Base-by-base conservation (phyloP, 805 yeast genomes). In the Candida insectalens region DNA sequence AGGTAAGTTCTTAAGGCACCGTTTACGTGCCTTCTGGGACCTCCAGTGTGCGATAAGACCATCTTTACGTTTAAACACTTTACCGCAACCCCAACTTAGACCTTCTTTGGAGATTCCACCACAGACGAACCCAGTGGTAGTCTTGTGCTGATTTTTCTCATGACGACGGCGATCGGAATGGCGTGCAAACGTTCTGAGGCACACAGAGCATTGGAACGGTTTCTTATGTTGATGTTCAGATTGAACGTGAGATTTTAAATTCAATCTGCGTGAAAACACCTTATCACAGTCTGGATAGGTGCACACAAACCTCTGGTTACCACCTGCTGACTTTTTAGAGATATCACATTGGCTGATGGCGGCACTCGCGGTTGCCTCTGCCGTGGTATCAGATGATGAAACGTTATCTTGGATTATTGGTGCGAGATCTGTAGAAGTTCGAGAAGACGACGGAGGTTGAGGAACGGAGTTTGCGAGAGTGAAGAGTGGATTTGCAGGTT, bases 31-130 rank as follows among this genome's bases (percentile, higher is more conserved):
- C 45, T 55, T 57, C 16, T 52, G 49, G 6, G 56, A 48, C 34
- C 51, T 50, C 62, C 62, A 57, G 33, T 57, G 62, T 1, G 62
- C 60, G n/a, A 53, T 39, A 18, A 57, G 41, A 1, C 62, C 62
- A 35, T 57, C 62, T 33, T 55, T 56, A 13, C 62, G 39, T 34
- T 53, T 54, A 32, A 57, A 57, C n/a, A 36, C 37, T 38, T 54
- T 57, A 17, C 59, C 57, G 35, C 62, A 57, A 4, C 62, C 62
- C 62, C 62, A 57, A 15, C 36, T 38, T 14, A 44, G 42, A 18
- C 59, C 62, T 25, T 40, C 45, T 18, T 49, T 46, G 18, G 42
- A 33, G 10, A 45, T 35, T 1, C 60, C 62, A 6, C 51, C 54
- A 37, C 62, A 57, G 7, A 51, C 40, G 33, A 35, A 52, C 1